Conservation (phyloP, 768 basidiomycete genomes). For the Amanita fuliginea region DNA sequence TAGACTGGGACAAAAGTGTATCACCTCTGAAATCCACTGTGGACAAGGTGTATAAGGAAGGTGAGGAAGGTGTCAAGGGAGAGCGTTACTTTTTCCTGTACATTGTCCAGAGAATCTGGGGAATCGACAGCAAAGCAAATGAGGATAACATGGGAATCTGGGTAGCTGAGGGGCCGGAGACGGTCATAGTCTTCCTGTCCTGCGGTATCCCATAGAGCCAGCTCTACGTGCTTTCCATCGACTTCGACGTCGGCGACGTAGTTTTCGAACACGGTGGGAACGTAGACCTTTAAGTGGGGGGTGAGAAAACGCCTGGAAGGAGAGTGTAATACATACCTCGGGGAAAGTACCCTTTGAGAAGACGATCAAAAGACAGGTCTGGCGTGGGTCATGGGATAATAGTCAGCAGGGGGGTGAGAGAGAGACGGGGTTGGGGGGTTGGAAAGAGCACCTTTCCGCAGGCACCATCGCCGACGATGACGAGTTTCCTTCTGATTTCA, state of each 20-base stretch:
- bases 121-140: slow-evolving; percentile 99
- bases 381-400: not conserved
- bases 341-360: slow-evolving; percentile 97
- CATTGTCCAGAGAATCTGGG: slow-evolving; percentile 97
- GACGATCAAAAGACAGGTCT: slow-evolving; percentile 93
- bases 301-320: not conserved
- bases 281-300: slow-evolving; percentile 65
- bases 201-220: slow-evolving; percentile 99
- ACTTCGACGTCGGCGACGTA: slow-evolving; percentile 99
- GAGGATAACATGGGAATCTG: slow-evolving; percentile 99
- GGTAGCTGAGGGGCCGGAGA: slow-evolving; percentile 94
- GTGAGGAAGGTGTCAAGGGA: not conserved
- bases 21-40: slow-evolving; percentile 98
- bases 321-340: slow-evolving; percentile 43
- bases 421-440: slow-evolving; percentile 8
- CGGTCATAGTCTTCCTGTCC: slow-evolving; percentile 99
- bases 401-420: slow-evolving; percentile 6
- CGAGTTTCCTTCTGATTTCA: slow-evolving; percentile 97
- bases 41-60: slow-evolving; percentile 2
- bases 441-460: slow-evolving; percentile 66
- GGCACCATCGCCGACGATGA: slow-evolving; percentile 98
- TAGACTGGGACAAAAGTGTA: slow-evolving; percentile 91
- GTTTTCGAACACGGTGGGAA: slow-evolving; percentile 99
- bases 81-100: slow-evolving; percentile 89
- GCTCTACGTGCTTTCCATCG: slow-evolving; percentile 95